Percentiles rank a stretch among this genome's conserved stretches.
These are phyloP conservation scores for Bipolaris oryzae DNA, from an alignment of 2,329 filamentous ascomycete genomes.

Conservation along the genomic window DNA sequence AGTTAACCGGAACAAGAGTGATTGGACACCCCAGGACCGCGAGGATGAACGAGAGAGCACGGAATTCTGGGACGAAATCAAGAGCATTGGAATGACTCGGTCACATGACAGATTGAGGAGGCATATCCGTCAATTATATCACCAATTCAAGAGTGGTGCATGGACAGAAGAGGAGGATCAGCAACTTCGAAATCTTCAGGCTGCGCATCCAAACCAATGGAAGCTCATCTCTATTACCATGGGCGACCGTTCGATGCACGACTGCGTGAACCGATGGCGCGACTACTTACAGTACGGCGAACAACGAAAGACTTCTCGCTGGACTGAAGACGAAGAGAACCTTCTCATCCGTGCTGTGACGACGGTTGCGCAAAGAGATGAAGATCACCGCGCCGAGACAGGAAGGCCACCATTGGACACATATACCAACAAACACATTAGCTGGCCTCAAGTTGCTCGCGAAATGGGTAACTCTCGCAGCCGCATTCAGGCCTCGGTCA, in stretches of 20 bases:
- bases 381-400: slow-evolving; percentile 30
- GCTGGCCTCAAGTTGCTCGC: slow-evolving; percentile 69
- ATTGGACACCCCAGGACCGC: slow-evolving; percentile 3
- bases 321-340: slow-evolving; percentile 67
- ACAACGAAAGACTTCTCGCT: slow-evolving; percentile 59
- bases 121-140: slow-evolving; percentile 65
- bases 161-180: slow-evolving; percentile 67
- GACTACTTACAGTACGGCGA: slow-evolving; percentile 68
- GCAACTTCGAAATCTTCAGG: slow-evolving; percentile 56
- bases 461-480: slow-evolving; percentile 67
- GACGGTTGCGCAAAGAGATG: slow-evolving; percentile 58
- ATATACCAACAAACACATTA: slow-evolving; percentile 61
- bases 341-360: slow-evolving; percentile 60
- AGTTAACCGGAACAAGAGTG: background rate
- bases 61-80: slow-evolving; percentile 43
- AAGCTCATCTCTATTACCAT: slow-evolving; percentile 62
- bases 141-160: slow-evolving; percentile 67
- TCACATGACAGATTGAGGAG: slow-evolving; percentile 43
- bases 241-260: slow-evolving; percentile 68
- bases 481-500: slow-evolving; percentile 69
- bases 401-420: slow-evolving; percentile 36
- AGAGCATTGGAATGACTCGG: slow-evolving; percentile 42
- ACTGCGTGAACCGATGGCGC: slow-evolving; percentile 72
- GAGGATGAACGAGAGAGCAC: slow-evolving; percentile 18
- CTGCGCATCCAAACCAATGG: slow-evolving; percentile 64